phyloP scores from a whole-genome alignment of 1,284 basidiomycete species.

The Cryptococcus deneoformans region DNA sequence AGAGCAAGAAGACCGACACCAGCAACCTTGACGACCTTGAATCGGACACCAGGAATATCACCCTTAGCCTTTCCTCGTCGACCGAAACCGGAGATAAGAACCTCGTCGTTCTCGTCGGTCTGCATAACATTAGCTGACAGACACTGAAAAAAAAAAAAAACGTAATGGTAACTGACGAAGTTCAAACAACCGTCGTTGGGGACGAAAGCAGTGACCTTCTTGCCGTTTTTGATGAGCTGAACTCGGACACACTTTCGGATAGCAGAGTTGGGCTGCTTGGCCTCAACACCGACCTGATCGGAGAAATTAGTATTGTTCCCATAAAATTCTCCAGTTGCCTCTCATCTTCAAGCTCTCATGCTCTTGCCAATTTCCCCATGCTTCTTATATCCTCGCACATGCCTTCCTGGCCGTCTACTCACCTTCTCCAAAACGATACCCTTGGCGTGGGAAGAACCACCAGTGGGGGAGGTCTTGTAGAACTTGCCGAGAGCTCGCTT shows the following conservation, averaged over 20 bases:
- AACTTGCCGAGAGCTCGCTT: constrained; percentile 99
- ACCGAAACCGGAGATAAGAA: constrained; percentile 99
- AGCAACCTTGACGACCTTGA: constrained; percentile 99
- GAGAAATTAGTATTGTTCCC: background rate
- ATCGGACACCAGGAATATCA: constrained; percentile 70
- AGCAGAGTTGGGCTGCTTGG: constrained; percentile 93
- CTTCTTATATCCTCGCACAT: background rate
- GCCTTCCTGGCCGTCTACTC: constrained; percentile 18
- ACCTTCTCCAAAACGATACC: constrained; percentile 99
- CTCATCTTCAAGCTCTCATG: background rate
- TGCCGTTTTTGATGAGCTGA: constrained; percentile 99
- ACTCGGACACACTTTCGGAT: constrained; percentile 99
- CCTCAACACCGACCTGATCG: constrained; percentile 58
- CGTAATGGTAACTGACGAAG: constrained; percentile 54
- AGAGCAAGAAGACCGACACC: constrained; percentile 96
- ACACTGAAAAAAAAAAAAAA: background rate
- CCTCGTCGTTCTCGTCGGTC: constrained; percentile 96
- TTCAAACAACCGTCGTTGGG: constrained; percentile 98
- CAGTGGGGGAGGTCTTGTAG: constrained; percentile 99
- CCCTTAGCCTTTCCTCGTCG: constrained; percentile 86
- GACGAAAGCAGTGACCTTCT: constrained; percentile 95
- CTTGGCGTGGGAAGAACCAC: constrained; percentile 99
- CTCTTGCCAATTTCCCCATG: background rate
- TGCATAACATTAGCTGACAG: constrained; percentile 1
- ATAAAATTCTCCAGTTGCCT: background rate